Percentiles rank a stretch among this genome's conserved stretches.
Evolutionary conservation across 129 eudicot species (phyloP).

Genomic region (Artemisia annua): DNA sequence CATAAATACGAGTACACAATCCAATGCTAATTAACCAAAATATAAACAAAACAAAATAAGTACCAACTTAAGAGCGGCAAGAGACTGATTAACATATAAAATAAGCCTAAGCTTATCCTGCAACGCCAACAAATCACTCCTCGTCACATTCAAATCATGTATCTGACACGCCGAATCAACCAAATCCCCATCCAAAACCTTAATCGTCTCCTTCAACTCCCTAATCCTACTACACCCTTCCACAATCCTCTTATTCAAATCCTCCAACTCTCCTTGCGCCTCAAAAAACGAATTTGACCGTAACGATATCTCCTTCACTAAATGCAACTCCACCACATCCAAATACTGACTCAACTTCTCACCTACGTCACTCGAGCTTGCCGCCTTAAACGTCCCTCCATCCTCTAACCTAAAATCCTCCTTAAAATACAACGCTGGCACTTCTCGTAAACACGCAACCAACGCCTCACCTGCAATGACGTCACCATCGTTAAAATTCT

Average conservation of each 20-base stretch:
- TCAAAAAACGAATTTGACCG: constrained; percentile 90
- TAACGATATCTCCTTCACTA: constrained; percentile 95
- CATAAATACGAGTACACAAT: neutral
- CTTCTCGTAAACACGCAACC: constrained; percentile 91
- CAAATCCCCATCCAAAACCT: constrained; percentile 75
- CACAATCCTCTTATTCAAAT: constrained; percentile 69
- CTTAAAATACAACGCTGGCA: constrained; percentile 89
- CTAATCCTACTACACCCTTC: constrained; percentile 82
- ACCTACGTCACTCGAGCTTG: constrained; percentile 65
- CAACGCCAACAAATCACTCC: constrained; percentile 58
- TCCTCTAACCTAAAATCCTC: constrained; percentile 88
- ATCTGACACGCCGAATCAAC: constrained; percentile 74
- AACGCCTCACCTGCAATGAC: constrained; percentile 73
- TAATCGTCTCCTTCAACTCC: constrained; percentile 80
- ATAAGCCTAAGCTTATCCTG: constrained; percentile 83
- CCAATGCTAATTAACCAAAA: neutral
- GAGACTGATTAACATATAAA: constrained; percentile 77
- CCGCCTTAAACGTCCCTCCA: constrained; percentile 78
- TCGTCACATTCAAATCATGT: constrained; percentile 54
- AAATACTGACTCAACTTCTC: constrained; percentile 81
- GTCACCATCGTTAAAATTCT: constrained; percentile 6
- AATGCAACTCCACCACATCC: constrained; percentile 92
- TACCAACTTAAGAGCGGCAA: constrained; percentile 88
- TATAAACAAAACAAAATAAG: constrained; percentile 15
- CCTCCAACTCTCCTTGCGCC: constrained; percentile 87